phyloP scores from a whole-genome alignment of 805 yeast genomes.

The Soucietia sequanensis region DNA sequence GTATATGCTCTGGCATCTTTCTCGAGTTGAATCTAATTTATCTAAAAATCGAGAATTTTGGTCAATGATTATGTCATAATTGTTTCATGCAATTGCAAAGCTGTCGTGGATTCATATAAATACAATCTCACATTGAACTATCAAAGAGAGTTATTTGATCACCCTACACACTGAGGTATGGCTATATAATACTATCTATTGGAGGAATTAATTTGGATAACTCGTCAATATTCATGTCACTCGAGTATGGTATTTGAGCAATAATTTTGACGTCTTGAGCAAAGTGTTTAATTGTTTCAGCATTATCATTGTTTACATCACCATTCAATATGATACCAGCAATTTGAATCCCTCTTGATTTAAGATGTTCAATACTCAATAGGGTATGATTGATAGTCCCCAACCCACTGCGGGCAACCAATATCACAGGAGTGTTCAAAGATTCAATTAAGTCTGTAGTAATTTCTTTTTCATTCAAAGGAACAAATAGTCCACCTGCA shows the following conservation, averaged over 20 bases:
- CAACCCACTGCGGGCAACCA: slow-evolving; percentile 25
- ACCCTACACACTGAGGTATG: no score
- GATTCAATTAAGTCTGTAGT: slow-evolving; percentile 20
- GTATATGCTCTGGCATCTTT: no score
- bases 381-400: slow-evolving; percentile 29
- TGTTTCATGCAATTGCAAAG: no score
- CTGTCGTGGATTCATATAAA: no score
- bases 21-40: no score
- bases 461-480: slow-evolving; percentile 18
- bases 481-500: slow-evolving; percentile 28
- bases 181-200: no score
- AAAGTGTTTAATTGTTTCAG: slow-evolving; percentile 12
- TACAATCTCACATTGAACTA: no score
- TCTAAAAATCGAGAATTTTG: no score
- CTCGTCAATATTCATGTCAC: neutral
- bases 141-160: no score
- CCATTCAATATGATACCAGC: slow-evolving; percentile 24
- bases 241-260: slow-evolving; percentile 8
- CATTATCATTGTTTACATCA: slow-evolving; percentile 16
- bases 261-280: slow-evolving; percentile 15
- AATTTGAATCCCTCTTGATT: slow-evolving; percentile 13
- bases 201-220: slow-evolving; percentile 2
- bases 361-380: slow-evolving; percentile 20
- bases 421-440: slow-evolving; percentile 16
- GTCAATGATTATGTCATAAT: no score